phyloP scores from a whole-genome alignment of 495 filamentous ascomycete genomes.

The Neurospora discreta region DNA sequence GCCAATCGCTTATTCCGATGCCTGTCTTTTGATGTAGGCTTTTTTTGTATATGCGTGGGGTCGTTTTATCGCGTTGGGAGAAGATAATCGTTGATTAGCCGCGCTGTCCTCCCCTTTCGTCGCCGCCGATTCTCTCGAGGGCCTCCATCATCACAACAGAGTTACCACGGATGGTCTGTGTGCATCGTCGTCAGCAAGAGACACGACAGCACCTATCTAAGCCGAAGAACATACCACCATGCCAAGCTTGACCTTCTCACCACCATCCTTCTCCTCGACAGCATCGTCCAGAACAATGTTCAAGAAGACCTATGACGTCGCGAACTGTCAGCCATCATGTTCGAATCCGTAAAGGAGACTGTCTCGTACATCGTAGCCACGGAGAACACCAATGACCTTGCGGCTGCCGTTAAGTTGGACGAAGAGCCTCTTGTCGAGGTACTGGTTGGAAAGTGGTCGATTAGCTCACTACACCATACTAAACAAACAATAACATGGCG shows the following conservation, averaged over 20 bases:
- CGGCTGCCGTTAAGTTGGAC: conserved; percentile 95
- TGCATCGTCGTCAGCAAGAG: background rate
- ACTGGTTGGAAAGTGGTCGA: conserved; percentile 41
- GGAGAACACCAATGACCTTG: conserved; percentile 87
- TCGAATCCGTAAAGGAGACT: background rate
- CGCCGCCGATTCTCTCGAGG: conserved; percentile 45
- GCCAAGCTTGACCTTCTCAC: conserved; percentile 82
- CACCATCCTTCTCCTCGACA: conserved; percentile 87
- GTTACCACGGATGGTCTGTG: conserved; percentile 72
- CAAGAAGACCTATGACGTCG: conserved; percentile 68
- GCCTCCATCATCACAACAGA: conserved; percentile 95
- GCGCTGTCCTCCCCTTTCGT: conserved; percentile 21
- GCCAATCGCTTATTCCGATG: background rate
- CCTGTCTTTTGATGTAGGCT: background rate
- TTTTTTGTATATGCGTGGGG: background rate
- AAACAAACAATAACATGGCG: background rate
- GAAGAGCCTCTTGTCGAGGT: conserved; percentile 97
- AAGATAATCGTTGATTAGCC: background rate
- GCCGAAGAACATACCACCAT: conserved; percentile 64
- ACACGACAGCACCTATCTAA: background rate
- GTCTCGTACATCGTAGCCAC: conserved; percentile 81
- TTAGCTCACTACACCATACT: conserved; percentile 1
- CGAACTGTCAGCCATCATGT: background rate
- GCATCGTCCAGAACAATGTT: conserved; percentile 98
- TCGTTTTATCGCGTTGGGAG: background rate